These are phyloP conservation scores for Iberis pinnata DNA, from an alignment of 345 rosid species.

Conservation along the genomic window DNA sequence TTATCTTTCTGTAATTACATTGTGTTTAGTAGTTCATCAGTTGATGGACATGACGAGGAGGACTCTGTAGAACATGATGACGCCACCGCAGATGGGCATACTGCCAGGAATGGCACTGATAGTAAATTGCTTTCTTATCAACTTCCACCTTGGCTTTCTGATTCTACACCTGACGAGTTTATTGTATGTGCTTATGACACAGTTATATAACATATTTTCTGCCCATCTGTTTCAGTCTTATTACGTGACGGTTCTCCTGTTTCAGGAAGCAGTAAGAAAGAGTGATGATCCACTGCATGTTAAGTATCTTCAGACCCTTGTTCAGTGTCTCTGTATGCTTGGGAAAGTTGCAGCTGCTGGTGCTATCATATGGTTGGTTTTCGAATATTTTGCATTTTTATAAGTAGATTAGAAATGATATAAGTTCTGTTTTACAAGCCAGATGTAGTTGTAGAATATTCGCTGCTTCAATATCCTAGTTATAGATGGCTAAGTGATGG, in stretches of 20 bases:
- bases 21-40: constrained; percentile 54
- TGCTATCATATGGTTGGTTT: constrained; percentile 85
- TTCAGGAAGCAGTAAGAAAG: constrained; percentile 80
- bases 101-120: constrained; percentile 51
- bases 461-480: constrained; percentile 10
- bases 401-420: constrained; percentile 9
- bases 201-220: constrained; percentile 8
- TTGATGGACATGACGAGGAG: constrained; percentile 81
- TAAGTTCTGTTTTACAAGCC: constrained; percentile 7
- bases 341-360: constrained; percentile 98
- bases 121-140: constrained; percentile 46
- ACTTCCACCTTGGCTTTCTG: constrained; percentile 78
- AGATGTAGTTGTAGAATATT: constrained; percentile 4
- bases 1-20: constrained; percentile 9
- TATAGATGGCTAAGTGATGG: constrained; percentile 14
- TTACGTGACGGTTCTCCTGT: constrained; percentile 18
- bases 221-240: constrained; percentile 11
- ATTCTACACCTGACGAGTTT: constrained; percentile 90
- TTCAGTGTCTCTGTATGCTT: constrained; percentile 94
- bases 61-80: constrained; percentile 62
- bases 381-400: constrained; percentile 19
- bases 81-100: constrained; percentile 41
- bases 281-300: constrained; percentile 82
- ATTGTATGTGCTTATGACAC: constrained; percentile 44
- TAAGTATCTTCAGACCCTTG: constrained; percentile 93